Evolutionary conservation across 2,329 filamentous ascomycete genomes (phyloP), one percentile per base, ranked within the genome.

Genomic region (Exophiala calicioides): DNA sequence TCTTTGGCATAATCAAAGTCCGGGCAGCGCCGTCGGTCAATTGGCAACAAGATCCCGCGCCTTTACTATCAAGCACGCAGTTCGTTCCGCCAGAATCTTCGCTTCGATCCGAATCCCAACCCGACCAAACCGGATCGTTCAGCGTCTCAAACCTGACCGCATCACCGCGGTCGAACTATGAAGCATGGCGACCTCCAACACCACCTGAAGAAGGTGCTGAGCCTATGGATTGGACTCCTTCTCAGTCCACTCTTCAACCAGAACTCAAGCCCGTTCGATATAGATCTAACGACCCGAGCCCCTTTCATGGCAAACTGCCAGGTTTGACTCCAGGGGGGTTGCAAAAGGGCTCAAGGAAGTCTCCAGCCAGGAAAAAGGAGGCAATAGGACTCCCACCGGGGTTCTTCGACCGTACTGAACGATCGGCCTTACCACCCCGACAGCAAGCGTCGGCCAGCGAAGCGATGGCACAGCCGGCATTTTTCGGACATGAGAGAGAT

Each of bases 211-310:
- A 62, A 26, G 54, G 56, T 16, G 60, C 57, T 13, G 71, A 74
- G 49, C 65, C 64, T 31, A 76, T 76, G 73, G 73, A 76, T 50
- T 76, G 73, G 73, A 71, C 69, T 24, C 73, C 73, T n/a, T 70
- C 71, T 26, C 64, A 69, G 30, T 48, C 39, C 10, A 26, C 24
- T 5, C 58, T 59, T 31, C 30, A 47, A 18, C 55, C 57, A 16
- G 44, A 47, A 19, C 48, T 47, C 9, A 53, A 53, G 34, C 58
- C 60, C 27, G 61, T 63, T 32, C 58, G 64, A 31, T 58, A 58
- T 34, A 60, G 53, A 18, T 60, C 65, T 21, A 56, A 63, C 10
- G 62, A 60, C 4, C 66, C 68, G 9, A 63, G 62, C 31, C 69
- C 71, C n/a, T 75, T 74, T 44, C 65, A 68, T 50, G 71, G 71